Evolutionary conservation across 306 rosid genomes (phyloP), one percentile per base, ranked within the genome.

Genomic region (Cucurbita ficifolia): DNA sequence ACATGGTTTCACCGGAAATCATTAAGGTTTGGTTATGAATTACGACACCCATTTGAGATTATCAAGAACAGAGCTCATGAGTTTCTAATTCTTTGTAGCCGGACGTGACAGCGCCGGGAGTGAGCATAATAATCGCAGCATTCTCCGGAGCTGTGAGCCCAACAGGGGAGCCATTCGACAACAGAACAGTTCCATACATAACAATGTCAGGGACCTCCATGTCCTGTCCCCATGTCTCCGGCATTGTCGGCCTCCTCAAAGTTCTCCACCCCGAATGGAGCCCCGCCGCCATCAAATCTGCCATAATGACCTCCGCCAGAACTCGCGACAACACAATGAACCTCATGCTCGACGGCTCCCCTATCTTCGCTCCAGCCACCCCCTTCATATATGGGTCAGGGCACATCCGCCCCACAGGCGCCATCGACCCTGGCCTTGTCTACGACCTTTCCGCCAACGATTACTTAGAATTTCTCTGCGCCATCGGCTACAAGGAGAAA

Each of bases 211-310:
- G 97, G 65, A 91, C 97, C 40, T 91, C 97, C 70, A 89, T 91
- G 91, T 75, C 96, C 4, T 89, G 91, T 78, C 96, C 97, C 53
- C 96, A 89, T 63, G 93, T 92, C 5, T 60, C 91, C 14, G 93
- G 97, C 21, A 55, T 89, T 22, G 89, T 48, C 38, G 96, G 96
- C 72, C 97, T 92, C 58, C 88, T 92, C 60, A 85, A 76, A 77
- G 72, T 86, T 1, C 83, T 83, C 45, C 75, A 89, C 75, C 93
- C 90, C 10, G 5, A 63, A 10, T 92, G 96, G 97, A 80, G 86
- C 70, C 86, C 96, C 5, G 63, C 91, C 1, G 91, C 88, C 53
- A 84, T 89, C 13, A 88, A 77, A 72, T 89, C 93, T 2, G 88
- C 93, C 50, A 83, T 91, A 58, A 84, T 87, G 87, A 92, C 93